Conservation (phyloP, 106 monocot genomes). For the Platanthera zijinensis region DNA sequence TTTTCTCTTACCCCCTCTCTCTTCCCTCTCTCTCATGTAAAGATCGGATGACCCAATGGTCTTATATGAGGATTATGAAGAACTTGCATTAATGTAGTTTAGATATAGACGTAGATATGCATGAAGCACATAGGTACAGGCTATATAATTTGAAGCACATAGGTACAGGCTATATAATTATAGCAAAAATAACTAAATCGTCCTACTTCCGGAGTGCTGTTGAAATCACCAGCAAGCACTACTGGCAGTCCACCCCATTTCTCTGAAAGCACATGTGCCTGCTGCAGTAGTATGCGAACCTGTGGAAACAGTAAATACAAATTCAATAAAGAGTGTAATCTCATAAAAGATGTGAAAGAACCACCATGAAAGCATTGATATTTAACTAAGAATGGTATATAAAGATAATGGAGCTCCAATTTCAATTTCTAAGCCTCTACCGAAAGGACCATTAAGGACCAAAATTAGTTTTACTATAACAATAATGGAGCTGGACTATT, state of each 20-base stretch:
- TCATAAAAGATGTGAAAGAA: neutral
- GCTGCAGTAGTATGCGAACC: constrained; percentile 42
- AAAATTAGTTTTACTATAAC: neutral
- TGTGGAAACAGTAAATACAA: constrained; percentile 17
- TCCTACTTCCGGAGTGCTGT: constrained; percentile 53
- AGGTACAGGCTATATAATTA: neutral
- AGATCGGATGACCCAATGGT: too few species aligned
- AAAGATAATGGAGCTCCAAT: neutral
- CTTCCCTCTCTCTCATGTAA: too few species aligned
- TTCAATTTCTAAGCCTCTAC: too few species aligned
- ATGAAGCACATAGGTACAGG: neutral
- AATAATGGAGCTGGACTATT: neutral
- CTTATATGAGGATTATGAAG: too few species aligned
- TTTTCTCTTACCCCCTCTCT: too few species aligned
- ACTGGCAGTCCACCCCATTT: constrained; percentile 63
- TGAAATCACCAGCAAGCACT: constrained; percentile 78
- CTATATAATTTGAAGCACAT: neutral
- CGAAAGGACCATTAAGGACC: neutral
- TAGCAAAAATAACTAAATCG: neutral
- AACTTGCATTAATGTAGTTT: too few species aligned
- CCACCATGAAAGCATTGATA: neutral
- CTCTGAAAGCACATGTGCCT: constrained; percentile 49
- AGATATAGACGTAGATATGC: too few species aligned
- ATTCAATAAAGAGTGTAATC: neutral
- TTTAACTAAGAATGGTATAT: neutral